Evolutionary conservation across 129 eudicot genomes (phyloP), one percentile per base, ranked within the genome.

Genomic region (Dittrichia graveolens): DNA sequence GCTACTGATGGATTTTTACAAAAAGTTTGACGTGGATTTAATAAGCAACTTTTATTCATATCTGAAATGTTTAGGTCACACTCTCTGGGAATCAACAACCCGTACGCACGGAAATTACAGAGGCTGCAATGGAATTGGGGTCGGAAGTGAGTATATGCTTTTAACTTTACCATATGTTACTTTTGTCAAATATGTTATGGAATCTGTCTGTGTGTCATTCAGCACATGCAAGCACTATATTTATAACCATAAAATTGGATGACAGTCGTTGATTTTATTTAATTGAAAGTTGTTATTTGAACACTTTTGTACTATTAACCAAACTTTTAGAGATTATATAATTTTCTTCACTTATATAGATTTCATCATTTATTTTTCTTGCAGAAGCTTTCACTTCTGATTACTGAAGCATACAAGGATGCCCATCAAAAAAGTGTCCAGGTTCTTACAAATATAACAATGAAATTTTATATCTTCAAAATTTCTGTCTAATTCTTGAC

Each of bases 11-110:
- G 38, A 16, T 19, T 64, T 64, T 43, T 31, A n/a, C 14, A 1
- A 62, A 62, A 5, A n/a, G 13, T 19, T 7, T 40, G 49, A 55
- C 61, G 14, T 24, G 40, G 15, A 19, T 24, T 57, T 47, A 56
- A 24, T 39, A 10, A 69, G 53, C 43, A 44, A 62, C 78, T 3
- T 40, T 56, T 42, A 14, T 69, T 74, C 37, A 71, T 68, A 14
- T 78, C 31, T 69, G n/a, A 31, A 59, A 78, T 71, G 16, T 7
- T 15, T 75, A 92, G 97, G 97, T 90, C 62, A 92, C 97, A 43
- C 86, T 92, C 16, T 88, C 97, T 53, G 97, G 97, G 18, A 92
- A 89, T 69, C 97, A 92, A 77, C 96, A 91, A 79, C 97, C 97
- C 14, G 80, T 91, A 48, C 92, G 97, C 65, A 89, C 95, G 39